Base-by-base conservation (phyloP, 208 protist genomes). In the Trypanosoma cruzi region DNA sequence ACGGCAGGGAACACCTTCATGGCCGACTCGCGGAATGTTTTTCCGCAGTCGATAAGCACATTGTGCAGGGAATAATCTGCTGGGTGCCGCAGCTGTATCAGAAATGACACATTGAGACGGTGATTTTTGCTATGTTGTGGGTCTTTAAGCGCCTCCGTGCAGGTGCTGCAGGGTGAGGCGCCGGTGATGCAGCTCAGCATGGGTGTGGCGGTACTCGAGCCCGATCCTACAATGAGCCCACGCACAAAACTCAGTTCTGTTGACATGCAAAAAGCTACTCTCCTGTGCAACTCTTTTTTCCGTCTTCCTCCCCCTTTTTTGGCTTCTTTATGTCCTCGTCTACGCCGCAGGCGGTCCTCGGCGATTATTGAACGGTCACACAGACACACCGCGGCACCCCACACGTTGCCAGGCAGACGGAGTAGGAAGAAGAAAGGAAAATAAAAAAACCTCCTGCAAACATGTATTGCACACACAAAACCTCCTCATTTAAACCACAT, bases 41-140 rank as follows among this genome's bases (percentile, higher is more conserved):
- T 93, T 20, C 88, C 88, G 58, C 76, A 85, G 68, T 93, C 88
- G 36, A 93, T 81, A 42, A 93, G 71, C 0, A 93, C 66, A 62
- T 84, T 80, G 61, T 86, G 81, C 1, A 84, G 48, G 22, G 68
- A 72, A 46, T 56, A 37, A 68, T 85, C 76, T n/a, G 31, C 54
- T 4, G 81, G 85, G 68, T 91, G 76, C 8, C 76, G 74, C 11
- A 91, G 68, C 60, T 86, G 79, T 8, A 91, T 31, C 0, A 91
- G 79, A 31, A 88, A 75, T 0, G 76, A 86, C 0, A 82, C 79
- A 44, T 88, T 92, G 7, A 83, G 71, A 4, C 86, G 76, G 58
- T 86, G 69, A 58, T 86, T 85, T 34, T 56, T 73, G 44, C 69
- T 76, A 20, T 34, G 22, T 0, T 24, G 57, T 16, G 44, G 65